Evolutionary conservation across 176 grass and related monocot species (phyloP), one percentile per base, ranked within the genome.

Genomic region (Eleusine indica): DNA sequence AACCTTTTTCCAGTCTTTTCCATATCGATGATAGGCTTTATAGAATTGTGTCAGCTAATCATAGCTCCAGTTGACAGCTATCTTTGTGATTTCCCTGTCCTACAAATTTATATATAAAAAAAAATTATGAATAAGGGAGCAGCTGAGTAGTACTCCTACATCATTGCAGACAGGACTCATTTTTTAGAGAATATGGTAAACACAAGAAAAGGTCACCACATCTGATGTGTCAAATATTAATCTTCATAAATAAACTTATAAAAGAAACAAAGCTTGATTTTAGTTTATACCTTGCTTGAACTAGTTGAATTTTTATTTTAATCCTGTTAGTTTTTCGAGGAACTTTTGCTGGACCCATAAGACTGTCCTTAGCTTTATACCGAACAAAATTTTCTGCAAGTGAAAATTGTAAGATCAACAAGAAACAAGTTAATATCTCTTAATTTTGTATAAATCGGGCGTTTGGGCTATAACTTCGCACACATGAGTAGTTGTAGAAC

Each of bases 1-100:
- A 82, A 88, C 91, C 75, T 87, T 89, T 78, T 92, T 84, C 91
- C 87, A 92, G 64, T 92, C 84, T 83, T 89, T 87, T n/a, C 91
- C 91, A 68, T 92, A 60, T 81, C 8, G 60, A 18, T 58, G 76
- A 71, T 92, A 92, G 77, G 91, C 91, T 68, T 81, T 76, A 87
- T 92, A 92, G 68, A 92, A 92, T 40, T 18, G 6, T 82, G 57
- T 66, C 53, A 92, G 80, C 51, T 92, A 84, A 66, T 92, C 76
- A 80, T 87, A 77, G 84, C 49, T 89, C 90, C 90, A 92, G 32
- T 46, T 66, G 48, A 62, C 9, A 66, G 69, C 86, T 56, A 76
- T 66, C 29, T 80, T 70, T 66, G 75, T 58, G 19, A 56, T 75
- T 86, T 92, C 86, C 39, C 83, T 86, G 81, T 86, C 76, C 83